phyloP scores from a whole-genome alignment of 305 asterid species.

The Withania somnifera region DNA sequence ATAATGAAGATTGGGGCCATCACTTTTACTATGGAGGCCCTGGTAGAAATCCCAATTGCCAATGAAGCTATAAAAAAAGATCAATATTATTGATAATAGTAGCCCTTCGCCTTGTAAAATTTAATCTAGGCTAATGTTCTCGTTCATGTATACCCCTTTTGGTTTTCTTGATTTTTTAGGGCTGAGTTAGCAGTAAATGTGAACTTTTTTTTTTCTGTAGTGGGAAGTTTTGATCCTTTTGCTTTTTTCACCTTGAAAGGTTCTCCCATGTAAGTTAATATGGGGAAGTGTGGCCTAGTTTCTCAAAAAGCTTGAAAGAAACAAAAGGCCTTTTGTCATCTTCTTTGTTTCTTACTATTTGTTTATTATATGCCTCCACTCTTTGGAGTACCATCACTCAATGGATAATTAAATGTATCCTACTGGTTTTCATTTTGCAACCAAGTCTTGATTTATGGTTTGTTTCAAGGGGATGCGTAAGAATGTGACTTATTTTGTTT shows the following conservation, averaged over 20 bases:
- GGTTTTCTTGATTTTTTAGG: constrained; percentile 4
- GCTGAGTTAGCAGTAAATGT: constrained; percentile 25
- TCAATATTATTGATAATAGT: neutral
- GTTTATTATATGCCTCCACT: constrained; percentile 9
- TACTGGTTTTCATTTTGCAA: neutral
- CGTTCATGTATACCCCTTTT: neutral
- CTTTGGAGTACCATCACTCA: constrained; percentile 6
- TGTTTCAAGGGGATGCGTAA: neutral
- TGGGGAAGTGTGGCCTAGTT: constrained; percentile 36
- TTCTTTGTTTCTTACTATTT: constrained; percentile 17
- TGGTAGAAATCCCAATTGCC: constrained; percentile 66
- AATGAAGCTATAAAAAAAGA: neutral
- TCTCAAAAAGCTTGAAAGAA: constrained; percentile 33
- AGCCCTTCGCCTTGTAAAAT: constrained; percentile 26
- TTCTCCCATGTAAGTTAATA: constrained; percentile 28
- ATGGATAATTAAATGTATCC: constrained; percentile 7
- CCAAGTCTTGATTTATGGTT: neutral
- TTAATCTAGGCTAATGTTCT: constrained; percentile 20
- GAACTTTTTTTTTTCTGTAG: constrained; percentile 10
- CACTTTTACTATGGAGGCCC: constrained; percentile 87
- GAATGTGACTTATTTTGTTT: neutral
- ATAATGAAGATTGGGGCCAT: constrained; percentile 62
- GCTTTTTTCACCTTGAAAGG: constrained; percentile 10
- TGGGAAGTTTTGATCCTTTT: constrained; percentile 37
- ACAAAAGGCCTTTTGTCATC: constrained; percentile 35